These are phyloP conservation scores for Dipteronia dyeriana DNA, from an alignment of 345 rosid species.

Conservation along the genomic window DNA sequence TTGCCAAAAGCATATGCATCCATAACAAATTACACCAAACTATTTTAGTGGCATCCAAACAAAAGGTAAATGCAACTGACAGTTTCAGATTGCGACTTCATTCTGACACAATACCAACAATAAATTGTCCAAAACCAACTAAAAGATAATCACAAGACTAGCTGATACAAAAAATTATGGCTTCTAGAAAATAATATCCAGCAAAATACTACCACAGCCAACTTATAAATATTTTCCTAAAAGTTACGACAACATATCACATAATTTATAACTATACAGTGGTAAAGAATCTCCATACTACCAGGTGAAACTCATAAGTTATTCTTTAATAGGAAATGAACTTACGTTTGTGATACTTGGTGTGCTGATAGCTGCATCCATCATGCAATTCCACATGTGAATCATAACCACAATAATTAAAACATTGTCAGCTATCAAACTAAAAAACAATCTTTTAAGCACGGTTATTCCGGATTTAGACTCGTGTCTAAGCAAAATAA, in stretches of 20 bases:
- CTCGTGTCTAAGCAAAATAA: background rate
- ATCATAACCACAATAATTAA: slow-evolving; percentile 43
- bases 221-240: background rate
- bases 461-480: background rate
- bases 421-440: slow-evolving; percentile 11
- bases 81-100: background rate
- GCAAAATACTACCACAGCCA: background rate
- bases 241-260: slow-evolving; percentile 8
- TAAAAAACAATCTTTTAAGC: slow-evolving; percentile 4
- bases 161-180: background rate
- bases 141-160: background rate
- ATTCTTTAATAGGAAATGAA: slow-evolving; percentile 17
- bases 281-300: background rate
- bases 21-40: background rate
- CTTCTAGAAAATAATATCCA: background rate
- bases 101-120: background rate
- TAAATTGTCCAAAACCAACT: background rate
- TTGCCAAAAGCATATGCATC: background rate
- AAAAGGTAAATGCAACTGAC: background rate
- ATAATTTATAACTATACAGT: background rate
- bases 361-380: slow-evolving; percentile 94
- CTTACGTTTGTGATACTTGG: slow-evolving; percentile 99
- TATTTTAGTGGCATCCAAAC: background rate
- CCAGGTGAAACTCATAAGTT: slow-evolving; percentile 8
- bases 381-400: slow-evolving; percentile 48